Evolutionary conservation across 768 basidiomycete species (phyloP), one percentile per base, ranked within the genome.

Genomic region (Chalciporus sphaerocephalus): DNA sequence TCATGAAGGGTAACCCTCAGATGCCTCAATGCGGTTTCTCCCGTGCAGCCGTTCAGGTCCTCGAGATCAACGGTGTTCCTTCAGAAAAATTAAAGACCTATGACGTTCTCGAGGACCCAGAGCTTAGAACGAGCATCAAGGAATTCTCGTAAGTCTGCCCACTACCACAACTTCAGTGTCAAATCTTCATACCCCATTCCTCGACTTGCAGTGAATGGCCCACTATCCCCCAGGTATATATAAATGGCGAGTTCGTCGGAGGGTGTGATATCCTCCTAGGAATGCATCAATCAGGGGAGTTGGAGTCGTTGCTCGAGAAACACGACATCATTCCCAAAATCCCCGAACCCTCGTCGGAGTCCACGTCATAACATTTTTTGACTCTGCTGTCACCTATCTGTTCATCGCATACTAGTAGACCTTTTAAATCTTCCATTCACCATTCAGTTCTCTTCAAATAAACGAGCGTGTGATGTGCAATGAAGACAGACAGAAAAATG

Each of bases 261-360:
- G 96, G 95, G 42, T 96, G 94, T 65, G 95, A 99, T 69, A 97
- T 99, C 55, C 69, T 97, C 17, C 66, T 97, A 21, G 79, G 81
- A 53, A 96, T 99, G 95, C 95, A 97, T 64, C 92, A 95, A 70
- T 87, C 83, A 6, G 95, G 95, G 44, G 93, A 97, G 68, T 75
- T 99, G 7, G 92, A 95, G 60, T 76, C 78, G 20, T 74, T 96
- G 5, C 72, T 96, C 17, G 79, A 79, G 54, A 81, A 87, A 61
- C 75, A 83, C 48, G 73, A 79, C 8, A 67, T 95, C 47, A 80
- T 92, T 48, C 78, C 84, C 0, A 79, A 82, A 47, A 60, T 61
- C 16, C 15, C 43, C 10, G 24, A 30, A 32, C 47, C 41, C 24
- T 15, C 47, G 15, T 47, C 52, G 17, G 44, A 40, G 22, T 13